Evolutionary conservation across 2,329 filamentous ascomycete genomes (phyloP), one percentile per base, ranked within the genome.

Genomic region (Neofusicoccum sp.): DNA sequence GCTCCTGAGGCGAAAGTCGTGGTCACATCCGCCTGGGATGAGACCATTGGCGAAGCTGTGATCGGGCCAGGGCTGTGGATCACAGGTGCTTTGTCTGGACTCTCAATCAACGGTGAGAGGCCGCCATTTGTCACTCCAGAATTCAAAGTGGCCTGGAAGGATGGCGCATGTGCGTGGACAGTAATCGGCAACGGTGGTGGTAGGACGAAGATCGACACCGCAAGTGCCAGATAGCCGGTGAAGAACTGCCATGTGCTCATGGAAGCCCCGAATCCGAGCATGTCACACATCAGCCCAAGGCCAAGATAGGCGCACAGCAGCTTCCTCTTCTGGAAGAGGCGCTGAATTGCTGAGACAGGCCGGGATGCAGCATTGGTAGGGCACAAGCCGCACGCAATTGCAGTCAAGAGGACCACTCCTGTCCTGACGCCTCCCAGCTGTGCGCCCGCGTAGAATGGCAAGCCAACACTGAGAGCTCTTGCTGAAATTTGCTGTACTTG

Each of bases 361-460:
- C 45, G 36, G 28, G 31, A 24, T 33, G 61, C 70, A 68, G 67
- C 71, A 40, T 20, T 40, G 24, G 34, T 30, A 38, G 36, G 28
- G 60, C 63, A 65, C 64, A 85, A 61, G 6, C 79, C 80, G 12
- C 79, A 77, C 6, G 80, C 76, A 2, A 77, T 64, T 6, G 79
- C 76, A 34, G 79, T 69, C 44, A 85, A 70, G 30, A 86, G 64
- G 2, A 80, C 64, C n/a, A 85, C 70, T 9, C 81, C 80, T n/a
- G 81, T 79, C 58, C 80, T 74, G 61, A 80, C 76, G 11, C 81
- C 82, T 7, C 83, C 84, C 11, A 86, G 69, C 61, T 84, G 79
- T 63, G 84, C 75, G 0, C 81, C 71, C 7, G 84, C 81, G 67
- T 84, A 86, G 66, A 84, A 82, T 0, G 84, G 84, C 31, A 86